Conservation (phyloP, 75 land plant species). For the Selaginella moellendorffii region DNA sequence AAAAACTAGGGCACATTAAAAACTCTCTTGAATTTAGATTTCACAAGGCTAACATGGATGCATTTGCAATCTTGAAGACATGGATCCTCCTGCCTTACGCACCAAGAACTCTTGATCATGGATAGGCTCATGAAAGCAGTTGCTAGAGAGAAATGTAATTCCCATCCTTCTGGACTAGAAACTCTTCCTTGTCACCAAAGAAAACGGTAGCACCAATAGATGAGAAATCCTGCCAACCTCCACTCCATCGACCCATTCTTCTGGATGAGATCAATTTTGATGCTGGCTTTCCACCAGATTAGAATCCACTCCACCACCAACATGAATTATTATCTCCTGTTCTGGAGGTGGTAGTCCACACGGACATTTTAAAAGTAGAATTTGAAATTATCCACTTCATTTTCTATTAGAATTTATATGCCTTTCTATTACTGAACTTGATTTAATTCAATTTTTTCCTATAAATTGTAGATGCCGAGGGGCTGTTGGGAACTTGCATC, state of each 20-base stretch:
- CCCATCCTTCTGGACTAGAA: constrained; percentile 63
- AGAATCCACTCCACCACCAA: constrained; percentile 57
- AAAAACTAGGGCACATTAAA: too few relatives aligned
- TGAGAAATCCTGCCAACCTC: neutral
- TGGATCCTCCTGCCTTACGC: constrained; percentile 71
- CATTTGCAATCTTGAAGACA: constrained; percentile 28
- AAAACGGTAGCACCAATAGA: too few relatives aligned
- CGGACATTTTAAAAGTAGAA: too few relatives aligned
- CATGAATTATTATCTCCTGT: constrained; percentile 70
- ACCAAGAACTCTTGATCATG: constrained; percentile 49
- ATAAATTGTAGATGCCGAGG: too few relatives aligned
- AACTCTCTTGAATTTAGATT: too few relatives aligned
- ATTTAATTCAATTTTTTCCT: too few relatives aligned
- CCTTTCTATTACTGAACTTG: too few relatives aligned
- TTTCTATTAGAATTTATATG: too few relatives aligned
- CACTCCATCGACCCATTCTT: constrained; percentile 33
- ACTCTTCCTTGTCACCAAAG: too few relatives aligned
- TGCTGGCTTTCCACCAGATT: constrained; percentile 87
- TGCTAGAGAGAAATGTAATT: constrained; percentile 32
- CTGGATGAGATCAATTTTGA: constrained; percentile 60
- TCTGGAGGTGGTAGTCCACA: too few relatives aligned
- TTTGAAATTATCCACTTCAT: too few relatives aligned
- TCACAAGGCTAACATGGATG: constrained; percentile 12
- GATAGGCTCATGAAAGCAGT: constrained; percentile 36
- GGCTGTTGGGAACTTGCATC: too few relatives aligned